Percentiles rank a stretch among this genome's conserved stretches.
Conservation (phyloP, 805 yeast species). For the Saccharomycopsis javanensis region DNA sequence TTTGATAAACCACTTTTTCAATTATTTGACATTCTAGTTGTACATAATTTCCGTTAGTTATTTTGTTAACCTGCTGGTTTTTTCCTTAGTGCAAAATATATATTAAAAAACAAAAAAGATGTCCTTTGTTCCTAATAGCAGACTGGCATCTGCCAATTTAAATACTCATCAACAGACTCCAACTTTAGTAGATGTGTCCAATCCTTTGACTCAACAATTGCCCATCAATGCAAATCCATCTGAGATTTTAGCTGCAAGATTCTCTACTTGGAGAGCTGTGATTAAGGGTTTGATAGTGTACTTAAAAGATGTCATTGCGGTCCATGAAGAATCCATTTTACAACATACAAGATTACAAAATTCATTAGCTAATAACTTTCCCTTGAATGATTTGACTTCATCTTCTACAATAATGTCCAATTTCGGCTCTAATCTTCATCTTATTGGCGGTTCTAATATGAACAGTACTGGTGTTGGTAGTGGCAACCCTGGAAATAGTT, state of each 20-base stretch:
- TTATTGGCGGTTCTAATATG: not conserved
- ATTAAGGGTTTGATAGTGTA: slow-evolving; percentile 67
- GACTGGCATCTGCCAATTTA: not conserved
- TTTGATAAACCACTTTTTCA: no score
- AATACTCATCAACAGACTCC: slow-evolving; percentile 27
- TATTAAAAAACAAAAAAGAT: not conserved
- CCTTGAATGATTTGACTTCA: slow-evolving; percentile 22
- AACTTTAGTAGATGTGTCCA: slow-evolving; percentile 22
- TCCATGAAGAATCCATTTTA: slow-evolving; percentile 80
- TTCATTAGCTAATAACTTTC: slow-evolving; percentile 47
- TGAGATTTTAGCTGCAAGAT: slow-evolving; percentile 73
- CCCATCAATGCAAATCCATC: slow-evolving; percentile 71
- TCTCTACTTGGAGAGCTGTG: slow-evolving; percentile 77
- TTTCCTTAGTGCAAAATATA: not conserved
- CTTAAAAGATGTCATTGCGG: slow-evolving; percentile 68
- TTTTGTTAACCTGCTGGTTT: no score
- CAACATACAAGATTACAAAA: slow-evolving; percentile 76
- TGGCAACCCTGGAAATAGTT: slow-evolving; percentile 17
- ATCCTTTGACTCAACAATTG: slow-evolving; percentile 39
- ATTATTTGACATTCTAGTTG: no score
- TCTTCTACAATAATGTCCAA: slow-evolving; percentile 16
- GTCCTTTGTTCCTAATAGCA: not conserved
- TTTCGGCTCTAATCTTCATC: not conserved
- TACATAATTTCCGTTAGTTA: no score
- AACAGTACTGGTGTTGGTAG: not conserved